Percentiles rank a stretch among this genome's conserved stretches.
These are phyloP conservation scores for Pichia deserticola DNA, from an alignment of 805 yeast genomes.

Conservation along the genomic window DNA sequence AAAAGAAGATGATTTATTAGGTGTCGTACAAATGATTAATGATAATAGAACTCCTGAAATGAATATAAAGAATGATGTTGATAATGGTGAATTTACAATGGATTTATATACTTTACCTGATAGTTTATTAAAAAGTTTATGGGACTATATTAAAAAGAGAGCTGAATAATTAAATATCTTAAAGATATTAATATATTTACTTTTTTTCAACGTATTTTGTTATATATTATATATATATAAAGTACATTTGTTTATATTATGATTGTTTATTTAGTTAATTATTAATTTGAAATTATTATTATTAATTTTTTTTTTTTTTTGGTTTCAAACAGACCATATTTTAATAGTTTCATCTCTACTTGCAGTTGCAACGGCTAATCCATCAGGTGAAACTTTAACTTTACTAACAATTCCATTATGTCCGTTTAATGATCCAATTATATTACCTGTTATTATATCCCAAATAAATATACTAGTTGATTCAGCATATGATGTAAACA, in stretches of 20 bases:
- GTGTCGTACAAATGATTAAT: slow-evolving; percentile 95
- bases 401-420: slow-evolving; percentile 56
- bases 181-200: background rate
- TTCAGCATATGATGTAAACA: slow-evolving; percentile 72
- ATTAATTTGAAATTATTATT: background rate
- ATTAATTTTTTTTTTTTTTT: too few species aligned
- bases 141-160: slow-evolving; percentile 88
- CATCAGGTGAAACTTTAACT: slow-evolving; percentile 64
- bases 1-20: slow-evolving; percentile 86
- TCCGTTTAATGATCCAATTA: slow-evolving; percentile 60
- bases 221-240: too few species aligned
- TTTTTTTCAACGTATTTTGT: too few species aligned
- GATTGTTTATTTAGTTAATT: background rate
- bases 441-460: slow-evolving; percentile 62
- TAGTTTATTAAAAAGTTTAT: slow-evolving; percentile 78
- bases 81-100: slow-evolving; percentile 95
- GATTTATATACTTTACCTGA: slow-evolving; percentile 93
- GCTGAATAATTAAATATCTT: slow-evolving; percentile 15
- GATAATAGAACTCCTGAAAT: slow-evolving; percentile 92
- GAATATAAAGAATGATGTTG: slow-evolving; percentile 93
- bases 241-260: too few species aligned
- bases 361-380: slow-evolving; percentile 67
- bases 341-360: slow-evolving; percentile 74
- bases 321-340: slow-evolving; percentile 41
- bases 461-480: slow-evolving; percentile 60